phyloP scores from a whole-genome alignment of 345 rosid genomes.

The Triadica sebifera region DNA sequence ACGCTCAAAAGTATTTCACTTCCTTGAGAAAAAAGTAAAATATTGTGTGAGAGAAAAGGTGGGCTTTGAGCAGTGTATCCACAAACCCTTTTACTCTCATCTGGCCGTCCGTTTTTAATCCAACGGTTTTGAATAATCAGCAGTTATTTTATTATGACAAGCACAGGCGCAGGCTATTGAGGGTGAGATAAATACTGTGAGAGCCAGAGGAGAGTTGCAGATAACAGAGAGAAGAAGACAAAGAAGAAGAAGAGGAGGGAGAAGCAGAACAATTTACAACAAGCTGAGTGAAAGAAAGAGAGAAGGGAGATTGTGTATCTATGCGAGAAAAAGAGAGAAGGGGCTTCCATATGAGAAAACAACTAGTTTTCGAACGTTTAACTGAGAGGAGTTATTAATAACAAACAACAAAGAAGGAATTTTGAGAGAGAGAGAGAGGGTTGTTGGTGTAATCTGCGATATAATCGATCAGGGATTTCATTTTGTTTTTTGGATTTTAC shows the following conservation, averaged over 20 bases:
- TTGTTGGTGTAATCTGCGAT: not conserved
- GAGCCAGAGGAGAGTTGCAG: too few relatives aligned
- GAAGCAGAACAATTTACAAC: not conserved
- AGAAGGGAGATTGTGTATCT: not conserved
- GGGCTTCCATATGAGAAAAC: not conserved
- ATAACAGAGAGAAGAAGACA: not conserved
- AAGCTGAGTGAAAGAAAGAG: not conserved
- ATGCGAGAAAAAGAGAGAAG: not conserved
- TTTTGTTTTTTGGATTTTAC: not conserved
- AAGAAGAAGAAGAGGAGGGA: not conserved
- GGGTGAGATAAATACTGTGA: slow-evolving; percentile 3
- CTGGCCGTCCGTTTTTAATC: slow-evolving; percentile 14
- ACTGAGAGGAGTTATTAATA: not conserved
- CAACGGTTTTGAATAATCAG: slow-evolving; percentile 1
- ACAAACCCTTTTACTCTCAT: not conserved
- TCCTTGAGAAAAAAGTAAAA: too few relatives aligned
- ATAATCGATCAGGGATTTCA: slow-evolving; percentile 5
- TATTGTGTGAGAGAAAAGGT: not conserved
- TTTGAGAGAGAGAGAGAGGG: not conserved
- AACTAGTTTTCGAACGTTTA: not conserved
- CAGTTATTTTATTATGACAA: slow-evolving; percentile 8
- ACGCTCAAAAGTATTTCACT: too few relatives aligned
- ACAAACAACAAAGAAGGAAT: not conserved
- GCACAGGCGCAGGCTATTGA: not conserved
- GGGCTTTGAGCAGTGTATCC: slow-evolving; percentile 9